Conservation (phyloP, 2,329 filamentous ascomycete species). For the Aspergillus ibericus region DNA sequence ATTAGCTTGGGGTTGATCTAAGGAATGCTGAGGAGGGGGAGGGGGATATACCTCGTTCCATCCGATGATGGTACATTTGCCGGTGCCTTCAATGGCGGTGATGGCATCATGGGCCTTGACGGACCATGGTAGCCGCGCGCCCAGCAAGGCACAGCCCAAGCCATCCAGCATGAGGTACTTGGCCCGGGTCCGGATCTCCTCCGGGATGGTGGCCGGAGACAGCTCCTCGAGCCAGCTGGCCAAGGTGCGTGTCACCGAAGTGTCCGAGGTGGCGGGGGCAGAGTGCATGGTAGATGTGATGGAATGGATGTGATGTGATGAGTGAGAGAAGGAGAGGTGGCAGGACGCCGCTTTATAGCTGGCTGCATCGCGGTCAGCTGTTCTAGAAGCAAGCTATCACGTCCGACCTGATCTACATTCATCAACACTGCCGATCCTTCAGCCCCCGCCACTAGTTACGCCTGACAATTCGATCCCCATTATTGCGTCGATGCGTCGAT, state of each 20-base stretch:
- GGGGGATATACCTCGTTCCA: conserved; percentile 12
- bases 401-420: too few species aligned
- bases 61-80: conserved; percentile 22
- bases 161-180: conserved; percentile 50
- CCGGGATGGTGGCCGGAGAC: conserved; percentile 31
- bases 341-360: too few species aligned
- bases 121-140: conserved; percentile 44
- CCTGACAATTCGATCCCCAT: too few species aligned
- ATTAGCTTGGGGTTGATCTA: not conserved
- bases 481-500: too few species aligned
- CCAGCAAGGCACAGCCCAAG: conserved; percentile 43
- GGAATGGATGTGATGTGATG: too few species aligned
- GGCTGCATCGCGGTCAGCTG: too few species aligned
- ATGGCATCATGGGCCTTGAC: conserved; percentile 37
- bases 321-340: too few species aligned
- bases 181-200: conserved; percentile 31
- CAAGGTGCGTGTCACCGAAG: not conserved
- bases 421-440: too few species aligned
- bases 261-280: not conserved
- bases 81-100: conserved; percentile 32
- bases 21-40: not conserved
- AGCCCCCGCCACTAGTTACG: too few species aligned
- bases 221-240: conserved; percentile 12
- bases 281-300: not conserved
- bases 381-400: too few species aligned